These are phyloP conservation scores for Zasmidium cellare DNA, from an alignment of 2,329 filamentous ascomycete genomes.

Conservation along the genomic window DNA sequence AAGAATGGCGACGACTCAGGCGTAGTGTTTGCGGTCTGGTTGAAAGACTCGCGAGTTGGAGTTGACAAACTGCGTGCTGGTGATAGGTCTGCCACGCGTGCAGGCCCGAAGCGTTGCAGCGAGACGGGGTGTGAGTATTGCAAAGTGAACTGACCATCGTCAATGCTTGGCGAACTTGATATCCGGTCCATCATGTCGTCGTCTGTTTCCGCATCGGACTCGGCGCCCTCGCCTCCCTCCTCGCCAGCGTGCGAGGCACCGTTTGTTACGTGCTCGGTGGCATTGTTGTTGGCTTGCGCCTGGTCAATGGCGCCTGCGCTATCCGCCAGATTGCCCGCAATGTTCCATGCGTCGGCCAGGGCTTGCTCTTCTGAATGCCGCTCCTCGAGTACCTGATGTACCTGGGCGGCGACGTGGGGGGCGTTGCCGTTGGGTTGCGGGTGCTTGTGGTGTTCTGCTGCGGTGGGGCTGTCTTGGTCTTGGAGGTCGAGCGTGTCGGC, in stretches of 20 bases:
- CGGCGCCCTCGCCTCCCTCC: constrained; percentile 37
- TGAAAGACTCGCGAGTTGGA: constrained; percentile 33
- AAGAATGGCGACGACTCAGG: constrained; percentile 45
- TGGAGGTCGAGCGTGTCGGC: constrained; percentile 94
- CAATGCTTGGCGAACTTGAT: constrained; percentile 96
- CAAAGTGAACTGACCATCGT: constrained; percentile 84
- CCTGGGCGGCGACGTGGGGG: constrained; percentile 81
- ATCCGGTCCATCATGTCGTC: constrained; percentile 98
- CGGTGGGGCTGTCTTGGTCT: constrained; percentile 76
- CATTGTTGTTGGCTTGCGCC: constrained; percentile 47
- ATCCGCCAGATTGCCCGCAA: constrained; percentile 39
- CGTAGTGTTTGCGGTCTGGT: constrained; percentile 33
- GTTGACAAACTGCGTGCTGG: constrained; percentile 31
- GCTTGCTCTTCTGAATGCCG: constrained; percentile 68
- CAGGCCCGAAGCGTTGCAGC: constrained; percentile 37
- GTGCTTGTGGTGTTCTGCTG: constrained; percentile 73
- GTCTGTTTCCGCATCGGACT: constrained; percentile 44
- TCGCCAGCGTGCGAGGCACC: constrained; percentile 26
- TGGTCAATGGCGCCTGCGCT: constrained; percentile 46
- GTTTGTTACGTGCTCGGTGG: constrained; percentile 50
- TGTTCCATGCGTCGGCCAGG: constrained; percentile 58
- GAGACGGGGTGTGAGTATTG: constrained; percentile 22
- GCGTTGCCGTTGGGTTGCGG: constrained; percentile 60
- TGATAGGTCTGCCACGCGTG: constrained; percentile 44
- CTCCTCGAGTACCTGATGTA: constrained; percentile 78